Conservation (phyloP, 2,329 filamentous ascomycete genomes). For the Didymella keratinophila region DNA sequence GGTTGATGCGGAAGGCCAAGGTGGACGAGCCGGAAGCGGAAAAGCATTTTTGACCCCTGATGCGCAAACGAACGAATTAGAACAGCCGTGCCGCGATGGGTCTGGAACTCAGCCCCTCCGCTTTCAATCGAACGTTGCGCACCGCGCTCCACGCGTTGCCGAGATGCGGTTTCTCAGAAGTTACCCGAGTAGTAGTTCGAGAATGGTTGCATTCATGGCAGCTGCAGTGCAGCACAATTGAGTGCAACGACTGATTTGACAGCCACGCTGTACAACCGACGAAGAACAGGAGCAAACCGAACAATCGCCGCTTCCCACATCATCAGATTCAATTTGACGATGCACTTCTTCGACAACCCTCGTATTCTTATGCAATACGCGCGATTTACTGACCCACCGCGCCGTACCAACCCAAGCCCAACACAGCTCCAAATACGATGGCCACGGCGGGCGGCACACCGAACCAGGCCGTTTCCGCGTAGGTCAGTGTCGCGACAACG, state of each 20-base stretch:
- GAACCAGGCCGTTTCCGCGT: conserved; percentile 53
- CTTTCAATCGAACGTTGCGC: conserved; percentile 11
- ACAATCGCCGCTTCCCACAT: neutral
- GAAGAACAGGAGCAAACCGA: neutral
- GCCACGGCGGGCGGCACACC: conserved; percentile 50
- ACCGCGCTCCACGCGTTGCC: conserved; percentile 9
- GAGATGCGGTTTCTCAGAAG: conserved; percentile 1
- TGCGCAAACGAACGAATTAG: conserved; percentile 7
- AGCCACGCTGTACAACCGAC: neutral
- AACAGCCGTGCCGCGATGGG: neutral
- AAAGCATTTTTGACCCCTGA: conserved; percentile 14
- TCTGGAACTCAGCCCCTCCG: conserved; percentile 7
- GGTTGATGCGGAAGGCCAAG: conserved; percentile 9
- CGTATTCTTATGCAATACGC: neutral
- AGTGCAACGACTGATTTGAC: neutral
- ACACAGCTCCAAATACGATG: conserved; percentile 50
- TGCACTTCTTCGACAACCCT: neutral
- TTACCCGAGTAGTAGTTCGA: neutral
- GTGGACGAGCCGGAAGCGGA: conserved; percentile 5
- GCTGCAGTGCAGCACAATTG: neutral
- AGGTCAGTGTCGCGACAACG: conserved; percentile 53
- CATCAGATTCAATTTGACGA: neutral
- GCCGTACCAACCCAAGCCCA: conserved; percentile 54
- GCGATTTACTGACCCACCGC: conserved; percentile 38
- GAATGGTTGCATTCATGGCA: neutral